Evolutionary conservation across 2,329 filamentous ascomycete species (phyloP).

Genomic region (Colletotrichum echinochloae): DNA sequence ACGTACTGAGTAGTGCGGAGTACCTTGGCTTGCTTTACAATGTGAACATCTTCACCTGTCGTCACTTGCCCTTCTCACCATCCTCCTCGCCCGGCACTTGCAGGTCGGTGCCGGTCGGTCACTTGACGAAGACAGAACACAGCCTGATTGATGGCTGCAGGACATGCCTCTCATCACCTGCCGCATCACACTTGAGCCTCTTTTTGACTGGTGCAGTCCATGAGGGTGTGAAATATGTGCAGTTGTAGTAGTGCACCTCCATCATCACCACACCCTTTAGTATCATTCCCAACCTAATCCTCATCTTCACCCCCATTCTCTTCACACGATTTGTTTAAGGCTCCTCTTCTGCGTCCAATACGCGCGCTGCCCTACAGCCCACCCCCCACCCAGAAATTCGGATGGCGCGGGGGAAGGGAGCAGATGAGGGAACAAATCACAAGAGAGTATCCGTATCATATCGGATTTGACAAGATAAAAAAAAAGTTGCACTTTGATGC

Average conservation of each 20-base stretch:
- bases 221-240: slow-evolving; percentile 27
- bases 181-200: slow-evolving; percentile 10
- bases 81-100: slow-evolving; percentile 12
- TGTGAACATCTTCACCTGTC: neutral
- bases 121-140: slow-evolving; percentile 19
- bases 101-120: slow-evolving; percentile 10
- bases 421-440: neutral
- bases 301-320: neutral
- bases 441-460: neutral
- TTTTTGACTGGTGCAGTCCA: slow-evolving; percentile 5
- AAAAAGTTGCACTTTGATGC: slow-evolving; percentile 21
- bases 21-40: neutral
- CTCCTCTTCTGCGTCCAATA: neutral
- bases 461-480: neutral
- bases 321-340: neutral
- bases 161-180: slow-evolving; percentile 7
- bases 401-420: neutral
- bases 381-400: neutral
- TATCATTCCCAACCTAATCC: no score
- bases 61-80: neutral
- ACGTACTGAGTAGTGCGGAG: neutral
- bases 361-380: neutral
- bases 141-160: slow-evolving; percentile 4
- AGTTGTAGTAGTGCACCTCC: neutral
- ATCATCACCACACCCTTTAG: no score